Evolutionary conservation across 2,329 filamentous ascomycete genomes (phyloP), one percentile per base, ranked within the genome.

Genomic region (Capronia americana): DNA sequence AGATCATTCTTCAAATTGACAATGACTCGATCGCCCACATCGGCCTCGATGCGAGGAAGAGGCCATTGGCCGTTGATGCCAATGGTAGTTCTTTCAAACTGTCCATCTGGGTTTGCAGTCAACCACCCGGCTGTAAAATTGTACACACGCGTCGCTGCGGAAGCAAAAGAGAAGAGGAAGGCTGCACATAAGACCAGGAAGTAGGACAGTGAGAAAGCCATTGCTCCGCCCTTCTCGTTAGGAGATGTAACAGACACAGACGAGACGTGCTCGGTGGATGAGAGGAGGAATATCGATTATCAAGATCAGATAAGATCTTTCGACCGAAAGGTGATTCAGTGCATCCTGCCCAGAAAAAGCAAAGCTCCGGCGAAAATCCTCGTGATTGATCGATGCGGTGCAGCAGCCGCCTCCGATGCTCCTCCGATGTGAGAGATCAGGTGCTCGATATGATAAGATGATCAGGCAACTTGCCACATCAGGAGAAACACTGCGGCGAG

Each of bases 21-120:
- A 56, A 80, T 62, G 24, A 79, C 58, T 3, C 71, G 72, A 50
- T 80, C 78, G 12, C 78, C 79, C 11, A 77, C 53, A 8, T 76
- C 60, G n/a, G 77, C 74, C 24, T 80, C 75, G 10, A 82, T 73
- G 56, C 76, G 72, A 87, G 92, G 91, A 60, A 90, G 84, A 1
- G 91, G 92, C 89, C 91, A 92, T 79, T 88, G 77, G 4, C 86
- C 86, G 73, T 95, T 94, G 79, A 95, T 90, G 54, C 90, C 90
- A 74, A 94, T 91, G 3, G 86, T 85, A n/a, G 87, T 84, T 34
- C 91, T 84, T 46, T 85, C 81, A 66, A 84, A 84, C 7, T 83
- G 80, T 24, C 88, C 88, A 79, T 94, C 91, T 0, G 91, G 92
- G 72, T 91, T 90, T 38, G 88, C 86, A 50, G 79, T 85, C 11